Base-by-base conservation (phyloP, 805 yeast species). In the Millerozyma acaciae region DNA sequence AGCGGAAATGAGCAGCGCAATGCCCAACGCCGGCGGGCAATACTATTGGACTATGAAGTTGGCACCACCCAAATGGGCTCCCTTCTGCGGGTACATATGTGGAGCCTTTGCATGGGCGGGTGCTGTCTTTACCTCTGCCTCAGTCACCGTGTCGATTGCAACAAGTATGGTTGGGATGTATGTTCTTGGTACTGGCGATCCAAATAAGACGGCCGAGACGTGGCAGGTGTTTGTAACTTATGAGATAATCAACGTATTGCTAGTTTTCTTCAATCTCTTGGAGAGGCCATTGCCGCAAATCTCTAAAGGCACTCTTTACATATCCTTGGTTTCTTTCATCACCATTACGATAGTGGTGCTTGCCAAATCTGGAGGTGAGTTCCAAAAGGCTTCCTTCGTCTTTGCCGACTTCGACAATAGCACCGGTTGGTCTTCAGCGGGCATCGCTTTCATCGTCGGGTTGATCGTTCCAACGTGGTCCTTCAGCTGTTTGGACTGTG, bases 401-500 rank as follows among this genome's bases (percentile, higher is more conserved):
- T 80, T 80, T 53, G 65, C 57, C 4, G 62, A 66, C 14, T 77
- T 76, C 40, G 53, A 65, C 21, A 76, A 76, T 47, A 68, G 60
- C 19, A 76, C 84, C 1, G 85, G 85, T 25, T 78, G 84, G 83
- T 43, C 61, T 7, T 62, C 73, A 2, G 43, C 73, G 1, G 84
- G 74, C 17, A 69, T 78, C 53, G 81, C 84, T 0, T 76, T 79
- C 50, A 69, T 80, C 35, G 75, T 78, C 12, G 86, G 87, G n/a
- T 55, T 80, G 30, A 72, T 80, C 43, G 79, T 78, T 50, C 83
- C 85, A 5, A 73, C 76, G 35, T 80, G 84, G 84, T 74, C 80
- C 8, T 79, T 78, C 60, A 68, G 78, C 16, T 79, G 86, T 43
- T 64, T 78, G 31, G 88, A 80, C 48, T 75, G 78, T 37, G 84